These are phyloP conservation scores for Echria macrotheca DNA, from an alignment of 495 filamentous ascomycete genomes.

Conservation along the genomic window DNA sequence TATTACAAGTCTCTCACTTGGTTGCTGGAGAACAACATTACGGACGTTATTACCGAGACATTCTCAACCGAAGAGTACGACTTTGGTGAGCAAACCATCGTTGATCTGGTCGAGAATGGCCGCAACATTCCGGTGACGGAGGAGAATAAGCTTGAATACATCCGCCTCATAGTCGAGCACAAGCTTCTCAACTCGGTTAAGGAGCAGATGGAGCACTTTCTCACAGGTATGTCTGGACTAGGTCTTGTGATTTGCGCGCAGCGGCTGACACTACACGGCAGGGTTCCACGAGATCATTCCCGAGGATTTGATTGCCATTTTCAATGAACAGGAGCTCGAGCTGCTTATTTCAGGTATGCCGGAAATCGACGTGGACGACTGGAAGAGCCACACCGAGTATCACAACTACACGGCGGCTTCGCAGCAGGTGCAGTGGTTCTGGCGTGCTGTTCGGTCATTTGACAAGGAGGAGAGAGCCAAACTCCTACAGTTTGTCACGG, in stretches of 20 bases:
- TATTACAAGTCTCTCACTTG: conserved; percentile 99
- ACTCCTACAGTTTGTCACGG: conserved; percentile 95
- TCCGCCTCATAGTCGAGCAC: conserved; percentile 89
- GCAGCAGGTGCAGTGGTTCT: conserved; percentile 99
- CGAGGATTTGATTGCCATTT: conserved; percentile 89
- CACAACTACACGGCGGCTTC: conserved; percentile 95
- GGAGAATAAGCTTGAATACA: conserved; percentile 97
- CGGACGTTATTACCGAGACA: conserved; percentile 96
- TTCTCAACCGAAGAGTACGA: conserved; percentile 90
- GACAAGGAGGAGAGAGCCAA: conserved; percentile 99
- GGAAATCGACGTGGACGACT: conserved; percentile 97
- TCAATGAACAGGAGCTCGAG: conserved; percentile 98
- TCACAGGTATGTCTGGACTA: conserved; percentile 67
- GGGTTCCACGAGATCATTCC: conserved; percentile 98
- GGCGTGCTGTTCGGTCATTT: conserved; percentile 94
- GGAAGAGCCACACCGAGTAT: conserved; percentile 98
- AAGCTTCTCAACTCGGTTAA: conserved; percentile 85
- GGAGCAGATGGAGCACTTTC: conserved; percentile 91
- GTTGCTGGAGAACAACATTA: conserved; percentile 99
- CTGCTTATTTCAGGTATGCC: conserved; percentile 94
- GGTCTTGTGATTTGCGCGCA: background rate
- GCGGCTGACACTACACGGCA: conserved; percentile 28
- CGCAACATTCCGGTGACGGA: conserved; percentile 91
- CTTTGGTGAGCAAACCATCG: conserved; percentile 81
- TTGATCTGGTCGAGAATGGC: conserved; percentile 82